Conservation (phyloP, 2,329 filamentous ascomycete genomes). For the Diaporthe sp. region DNA sequence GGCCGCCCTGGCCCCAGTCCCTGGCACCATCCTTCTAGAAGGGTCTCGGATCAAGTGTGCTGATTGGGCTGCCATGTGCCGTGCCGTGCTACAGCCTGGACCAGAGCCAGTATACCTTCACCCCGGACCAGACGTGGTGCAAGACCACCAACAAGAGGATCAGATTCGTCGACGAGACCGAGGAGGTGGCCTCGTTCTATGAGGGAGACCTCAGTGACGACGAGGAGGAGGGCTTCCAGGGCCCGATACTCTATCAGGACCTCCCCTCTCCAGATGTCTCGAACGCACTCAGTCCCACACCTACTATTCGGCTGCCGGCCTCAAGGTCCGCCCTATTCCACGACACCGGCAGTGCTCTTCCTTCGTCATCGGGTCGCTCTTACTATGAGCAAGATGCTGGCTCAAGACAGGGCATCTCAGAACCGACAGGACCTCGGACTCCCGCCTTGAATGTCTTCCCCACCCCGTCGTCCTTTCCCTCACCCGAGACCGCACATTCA, state of each 20-base stretch:
- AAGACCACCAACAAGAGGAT: slow-evolving; percentile 37
- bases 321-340: not conserved
- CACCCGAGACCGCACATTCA: slow-evolving; percentile 13
- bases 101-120: slow-evolving; percentile 29
- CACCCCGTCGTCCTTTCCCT: slow-evolving; percentile 11
- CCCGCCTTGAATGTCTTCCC: slow-evolving; percentile 13
- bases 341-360: not conserved
- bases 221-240: slow-evolving; percentile 7
- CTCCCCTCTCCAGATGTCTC: not conserved
- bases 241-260: slow-evolving; percentile 1
- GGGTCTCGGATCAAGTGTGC: not conserved
- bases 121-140: slow-evolving; percentile 35
- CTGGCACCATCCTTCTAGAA: not conserved
- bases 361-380: not conserved
- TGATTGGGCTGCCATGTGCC: slow-evolving; percentile 2
- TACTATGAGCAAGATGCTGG: slow-evolving; percentile 3
- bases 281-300: slow-evolving; percentile 1
- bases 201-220: slow-evolving; percentile 21
- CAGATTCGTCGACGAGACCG: slow-evolving; percentile 36
- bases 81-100: slow-evolving; percentile 1
- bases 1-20: not conserved
- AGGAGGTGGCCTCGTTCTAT: slow-evolving; percentile 36
- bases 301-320: not conserved
- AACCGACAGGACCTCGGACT: not conserved
- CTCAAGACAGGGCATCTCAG: slow-evolving; percentile 3